Evolutionary conservation across 352 stramenopile species (phyloP), one percentile per base, ranked within the genome.

Genomic region (Phytophthora pistaciae): DNA sequence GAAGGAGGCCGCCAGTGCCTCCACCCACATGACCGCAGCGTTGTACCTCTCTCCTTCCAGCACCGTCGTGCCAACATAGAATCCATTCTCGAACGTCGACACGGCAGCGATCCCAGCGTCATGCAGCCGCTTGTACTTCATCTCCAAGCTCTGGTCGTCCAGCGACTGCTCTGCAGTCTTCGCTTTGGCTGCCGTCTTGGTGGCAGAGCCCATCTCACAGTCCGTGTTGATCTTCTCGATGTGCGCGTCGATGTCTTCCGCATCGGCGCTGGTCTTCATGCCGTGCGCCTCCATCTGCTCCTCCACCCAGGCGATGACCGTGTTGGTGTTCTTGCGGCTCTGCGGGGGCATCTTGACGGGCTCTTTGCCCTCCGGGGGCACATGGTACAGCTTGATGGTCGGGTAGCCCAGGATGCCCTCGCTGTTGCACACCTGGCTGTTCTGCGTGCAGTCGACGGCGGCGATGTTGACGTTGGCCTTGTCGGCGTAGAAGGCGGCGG

Each of bases 371-470:
- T 70, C 60, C 3, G 57, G 52, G 1, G 85, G 85, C 56, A 91
- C 79, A 53, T 95, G 82, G 66, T 91, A 91, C 56, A 95, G 56
- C 68, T 90, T 88, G 60, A 94, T 76, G 54, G 74, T 79, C 27
- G 88, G 87, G 66, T 94, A 95, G 42, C 65, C 84, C 46, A 81
- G 67, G 53, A 95, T 85, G 29, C 90, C 76, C 59, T 94, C 86
- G 14, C 65, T 59, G 65, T 80, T 84, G 72, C 87, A 94, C 31
- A 87, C 60, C 0, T 75, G 67, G 55, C 78, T 80, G 56, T 91
- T 75, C 53, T 80, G 75, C 48, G 83, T 91, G 72, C 86, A 95
- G 74, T 95, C 87, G n/a, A 95, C 81, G 13, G 85, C 85, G 49
- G 85, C 87, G 52, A 92, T 72, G 63, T 89, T 79, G 55, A 93